Evolutionary conservation across 1,284 basidiomycete species (phyloP), one percentile per base, ranked within the genome.

Genomic region (Apiotrichum laibachii): DNA sequence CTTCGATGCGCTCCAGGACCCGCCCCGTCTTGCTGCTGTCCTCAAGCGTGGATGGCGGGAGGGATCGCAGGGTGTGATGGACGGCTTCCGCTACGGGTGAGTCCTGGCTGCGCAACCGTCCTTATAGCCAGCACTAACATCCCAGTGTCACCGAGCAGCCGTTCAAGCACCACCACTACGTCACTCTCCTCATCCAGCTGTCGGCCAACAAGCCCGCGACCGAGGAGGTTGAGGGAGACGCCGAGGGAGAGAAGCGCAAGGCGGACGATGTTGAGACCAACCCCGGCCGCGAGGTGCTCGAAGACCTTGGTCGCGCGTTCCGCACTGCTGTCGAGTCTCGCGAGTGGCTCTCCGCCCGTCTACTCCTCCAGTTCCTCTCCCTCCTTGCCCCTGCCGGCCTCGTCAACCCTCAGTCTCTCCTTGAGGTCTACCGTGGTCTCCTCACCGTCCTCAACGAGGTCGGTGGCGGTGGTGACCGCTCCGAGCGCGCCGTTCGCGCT

Each of bases 321-420:
- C 88, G 92, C 67, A 82, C 84, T 2, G 90, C 87, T 72, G 81
- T 95, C 34, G 91, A 94, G 77, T 88, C 88, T 65, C 80, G 92
- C 22, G 85, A 88, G 59, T 96, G 92, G 93, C 83, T 90, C 68
- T 88, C 92, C 66, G 87, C 88, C 42, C 83, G 92, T 57, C 82
- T 92, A 67, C 88, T 87, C 90, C 86, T 94, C 21, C 89, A 92
- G 67, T 90, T 96, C 75, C 94, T 96, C 70, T 88, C 92, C 0
- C 88, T 92, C 69, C 78, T 95, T 45, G 87, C 89, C 34, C 82
- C 87, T 35, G 84, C 90, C 13, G 83, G 85, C 52, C 80, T 95
- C 1, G 83, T 96, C 52, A 85, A 88, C 3, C 77, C 86, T 0
- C 82, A 85, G 16, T 92, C 91, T 5, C 83, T 96, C 80, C 81